Percentiles rank a stretch among this genome's conserved stretches.
These are phyloP conservation scores for Thuja plicata DNA, from an alignment of 83 land plant genomes.

Conservation along the genomic window DNA sequence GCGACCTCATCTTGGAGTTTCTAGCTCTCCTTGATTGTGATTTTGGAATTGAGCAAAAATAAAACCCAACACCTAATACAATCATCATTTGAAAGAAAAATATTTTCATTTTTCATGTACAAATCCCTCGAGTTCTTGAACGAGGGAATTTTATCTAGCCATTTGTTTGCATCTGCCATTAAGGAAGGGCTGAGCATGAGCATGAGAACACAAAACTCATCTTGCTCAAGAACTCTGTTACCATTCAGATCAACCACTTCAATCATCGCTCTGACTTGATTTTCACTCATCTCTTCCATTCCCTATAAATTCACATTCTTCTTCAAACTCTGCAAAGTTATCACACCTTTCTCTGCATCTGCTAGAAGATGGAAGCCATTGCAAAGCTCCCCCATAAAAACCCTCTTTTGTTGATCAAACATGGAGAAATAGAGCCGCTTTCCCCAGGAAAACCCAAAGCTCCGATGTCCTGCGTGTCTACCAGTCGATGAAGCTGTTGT, in stretches of 20 bases:
- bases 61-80: too few relatives aligned
- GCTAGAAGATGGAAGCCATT: constrained; percentile 42
- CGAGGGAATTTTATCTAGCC: too few relatives aligned
- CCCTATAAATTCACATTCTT: constrained; percentile 37
- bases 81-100: too few relatives aligned
- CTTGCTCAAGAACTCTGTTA: constrained; percentile 54
- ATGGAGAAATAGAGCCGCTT: neutral
- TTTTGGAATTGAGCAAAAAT: too few relatives aligned
- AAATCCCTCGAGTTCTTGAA: too few relatives aligned
- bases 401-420: neutral
- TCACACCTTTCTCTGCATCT: constrained; percentile 40
- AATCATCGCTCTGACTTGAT: constrained; percentile 53
- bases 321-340: constrained; percentile 69
- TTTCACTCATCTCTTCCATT: constrained; percentile 38
- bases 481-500: neutral
- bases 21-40: too few relatives aligned
- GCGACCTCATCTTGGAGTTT: neutral
- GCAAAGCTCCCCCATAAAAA: neutral
- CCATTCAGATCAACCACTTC: constrained; percentile 60
- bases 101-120: too few relatives aligned
- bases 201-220: constrained; percentile 76
- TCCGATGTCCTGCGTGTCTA: neutral
- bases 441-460: too few relatives aligned
- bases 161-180: constrained; percentile 14
- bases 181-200: constrained; percentile 47